Conservation (phyloP, 805 yeast genomes). For the Pichia scutulata region DNA sequence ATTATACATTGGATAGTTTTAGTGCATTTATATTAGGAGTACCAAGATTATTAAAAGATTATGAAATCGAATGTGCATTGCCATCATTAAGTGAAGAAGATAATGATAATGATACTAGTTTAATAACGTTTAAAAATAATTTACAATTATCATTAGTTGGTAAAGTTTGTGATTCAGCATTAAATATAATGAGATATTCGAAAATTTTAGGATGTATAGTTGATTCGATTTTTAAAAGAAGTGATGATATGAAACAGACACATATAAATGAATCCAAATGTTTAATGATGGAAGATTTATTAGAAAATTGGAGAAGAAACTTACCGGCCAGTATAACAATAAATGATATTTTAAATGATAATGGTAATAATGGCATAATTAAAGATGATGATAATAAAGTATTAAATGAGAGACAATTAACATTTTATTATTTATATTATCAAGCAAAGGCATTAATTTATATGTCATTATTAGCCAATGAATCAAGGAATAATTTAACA, state of each 20-base stretch:
- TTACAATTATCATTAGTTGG: constrained; percentile 58
- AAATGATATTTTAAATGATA: constrained; percentile 27
- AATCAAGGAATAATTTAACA: constrained; percentile 14
- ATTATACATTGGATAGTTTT: constrained; percentile 68
- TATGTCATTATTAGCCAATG: constrained; percentile 50
- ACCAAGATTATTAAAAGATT: constrained; percentile 71
- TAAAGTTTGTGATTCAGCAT: constrained; percentile 55
- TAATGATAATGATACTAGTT: constrained; percentile 42
- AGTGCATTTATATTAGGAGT: constrained; percentile 73
- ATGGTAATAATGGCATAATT: constrained; percentile 54
- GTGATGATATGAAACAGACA: constrained; percentile 24
- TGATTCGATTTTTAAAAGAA: constrained; percentile 63
- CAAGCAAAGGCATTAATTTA: constrained; percentile 58
- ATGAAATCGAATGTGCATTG: constrained; percentile 78
- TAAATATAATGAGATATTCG: constrained; percentile 59
- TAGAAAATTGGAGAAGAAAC: constrained; percentile 74
- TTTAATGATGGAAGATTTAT: constrained; percentile 46
- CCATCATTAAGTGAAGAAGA: constrained; percentile 43
- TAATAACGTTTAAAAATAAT: constrained; percentile 48
- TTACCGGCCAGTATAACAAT: constrained; percentile 55
- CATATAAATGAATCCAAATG: constrained; percentile 26
- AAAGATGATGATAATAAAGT: constrained; percentile 36
- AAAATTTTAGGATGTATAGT: constrained; percentile 67
- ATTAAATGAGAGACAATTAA: constrained; percentile 38
- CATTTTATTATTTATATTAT: constrained; percentile 51